phyloP scores from a whole-genome alignment of 768 basidiomycete genomes.

The Rhodotorula taiwanensis region DNA sequence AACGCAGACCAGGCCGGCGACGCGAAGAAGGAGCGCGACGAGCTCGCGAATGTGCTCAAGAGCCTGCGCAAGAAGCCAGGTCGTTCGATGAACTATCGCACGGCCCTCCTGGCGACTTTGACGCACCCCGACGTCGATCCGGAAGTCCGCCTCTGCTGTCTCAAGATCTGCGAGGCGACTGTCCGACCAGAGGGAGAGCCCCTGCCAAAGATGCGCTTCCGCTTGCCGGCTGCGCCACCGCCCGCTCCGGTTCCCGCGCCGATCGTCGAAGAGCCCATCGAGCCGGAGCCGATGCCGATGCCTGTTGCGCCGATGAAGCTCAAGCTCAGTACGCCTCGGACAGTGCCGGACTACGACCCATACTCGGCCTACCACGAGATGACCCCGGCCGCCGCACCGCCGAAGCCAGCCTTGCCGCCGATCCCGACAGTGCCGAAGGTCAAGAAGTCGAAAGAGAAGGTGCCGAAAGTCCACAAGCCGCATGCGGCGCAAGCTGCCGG shows the following conservation, averaged over 20 bases:
- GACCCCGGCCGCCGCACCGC: neutral
- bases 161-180: slow-evolving; percentile 84
- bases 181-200: slow-evolving; percentile 76
- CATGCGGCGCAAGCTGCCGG: slow-evolving; percentile 33
- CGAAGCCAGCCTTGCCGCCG: neutral
- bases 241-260: slow-evolving; percentile 8
- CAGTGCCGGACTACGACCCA: neutral
- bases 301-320: slow-evolving; percentile 9
- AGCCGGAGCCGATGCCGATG: slow-evolving; percentile 3
- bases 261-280: neutral
- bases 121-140: slow-evolving; percentile 75
- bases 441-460: slow-evolving; percentile 26
- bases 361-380: neutral
- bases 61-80: slow-evolving; percentile 79
- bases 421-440: slow-evolving; percentile 19
- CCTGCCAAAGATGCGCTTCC: slow-evolving; percentile 61
- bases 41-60: slow-evolving; percentile 60
- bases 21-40: slow-evolving; percentile 56
- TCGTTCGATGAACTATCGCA: slow-evolving; percentile 62
- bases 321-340: slow-evolving; percentile 8
- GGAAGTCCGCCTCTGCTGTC: slow-evolving; percentile 81
- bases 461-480: slow-evolving; percentile 19
- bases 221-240: slow-evolving; percentile 41
- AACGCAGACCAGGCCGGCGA: slow-evolving; percentile 50
- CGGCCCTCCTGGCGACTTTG: slow-evolving; percentile 71